Evolutionary conservation across 2,329 filamentous ascomycete species (phyloP), one percentile per base, ranked within the genome.

Genomic region (Aspergillus jensenii): DNA sequence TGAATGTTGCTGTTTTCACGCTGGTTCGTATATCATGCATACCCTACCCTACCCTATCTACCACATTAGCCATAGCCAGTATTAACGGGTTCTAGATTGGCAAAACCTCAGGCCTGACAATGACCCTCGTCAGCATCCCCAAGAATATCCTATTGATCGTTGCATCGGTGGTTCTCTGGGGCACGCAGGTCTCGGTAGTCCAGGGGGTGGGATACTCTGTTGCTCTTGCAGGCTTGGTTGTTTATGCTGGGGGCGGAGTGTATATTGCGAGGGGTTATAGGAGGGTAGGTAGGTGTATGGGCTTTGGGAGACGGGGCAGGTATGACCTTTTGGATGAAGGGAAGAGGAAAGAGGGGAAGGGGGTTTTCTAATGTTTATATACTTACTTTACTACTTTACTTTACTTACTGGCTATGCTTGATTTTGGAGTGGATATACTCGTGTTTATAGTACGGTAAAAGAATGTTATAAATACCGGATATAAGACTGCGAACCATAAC

Each of bases 1-100:
- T 93, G 64, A 95, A 93, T 74, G 83, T 93, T 25, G 88, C 89
- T 35, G 90, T 91, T 63, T 90, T 93, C 19, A 90, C 91, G 74
- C 72, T 95, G 74, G 90, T 93, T 82, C 68, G 87, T 80, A 19
- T 59, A 44, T 1, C 53, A 39, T 11, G 19, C 17, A 15, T 27
- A 17, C n/a, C 27, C 11, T n/a, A 7, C 14, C 45, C 17, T 23
- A 4, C 27, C 12, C 27, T 21, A 21, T 21, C 21, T 21, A 4
- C 21, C 21, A 21, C 4, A 1, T 21, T 21, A 21, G 21, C 21
- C 21, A 21, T 21, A 21, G 21, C 21, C 21, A 21, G 21, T 21
- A 21, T 21, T 21, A 21, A 21, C 21, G 21, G 21, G 21, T 21
- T 21, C 21, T 65, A 93, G 90, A 93, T 93, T 68, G 90, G 90